Evolutionary conservation across 2,329 filamentous ascomycete species (phyloP), one percentile per base, ranked within the genome.

Genomic region (Colletotrichum endophyticum): DNA sequence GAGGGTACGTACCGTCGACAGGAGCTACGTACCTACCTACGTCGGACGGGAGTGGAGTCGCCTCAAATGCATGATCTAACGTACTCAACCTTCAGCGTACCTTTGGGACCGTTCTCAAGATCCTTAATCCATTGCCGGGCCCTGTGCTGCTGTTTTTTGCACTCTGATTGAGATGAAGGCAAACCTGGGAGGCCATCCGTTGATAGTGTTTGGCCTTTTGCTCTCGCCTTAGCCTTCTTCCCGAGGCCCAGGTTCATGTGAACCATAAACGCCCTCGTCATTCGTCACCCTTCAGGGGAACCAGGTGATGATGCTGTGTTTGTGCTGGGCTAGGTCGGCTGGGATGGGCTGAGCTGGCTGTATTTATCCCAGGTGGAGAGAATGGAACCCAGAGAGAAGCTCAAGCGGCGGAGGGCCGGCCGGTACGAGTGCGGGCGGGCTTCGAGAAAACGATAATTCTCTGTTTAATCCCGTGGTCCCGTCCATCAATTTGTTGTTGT

Each of bases 361-460:
- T 4, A 53, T 53, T 53, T 22, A 22, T 53, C n/a, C 44, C 11
- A 53, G n/a, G n/a, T 53, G 44, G 68, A 66, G 22, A n/a, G 61
- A 36, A 32, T 68, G 39, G 73, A 28, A 39, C 30, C 27, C 19
- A 15, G 32, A 56, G 22, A 49, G 25, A 39, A 53, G 44, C 44
- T 53, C 44, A 66, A 66, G 19, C n/a, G 25, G 59, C 28, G n/a
- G 28, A 53, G 69, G 62, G n/a, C 59, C 59, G 34, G 68, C n/a
- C 19, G 27, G 62, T 15, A 36, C 16, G 49, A 22, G 22, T 66
- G 72, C 53, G 70, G 70, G 49, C 53, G 39, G 74, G 44, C 70
- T 76, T 70, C 71, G 71, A 74, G 74, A 76, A 74, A 74, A 70
- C 70, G 70, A 76, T 56, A 66, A 70, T 70, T 76, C 66, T 74